These are phyloP conservation scores for Anthostomella pinea DNA, from an alignment of 2,329 filamentous ascomycete genomes.

Conservation along the genomic window DNA sequence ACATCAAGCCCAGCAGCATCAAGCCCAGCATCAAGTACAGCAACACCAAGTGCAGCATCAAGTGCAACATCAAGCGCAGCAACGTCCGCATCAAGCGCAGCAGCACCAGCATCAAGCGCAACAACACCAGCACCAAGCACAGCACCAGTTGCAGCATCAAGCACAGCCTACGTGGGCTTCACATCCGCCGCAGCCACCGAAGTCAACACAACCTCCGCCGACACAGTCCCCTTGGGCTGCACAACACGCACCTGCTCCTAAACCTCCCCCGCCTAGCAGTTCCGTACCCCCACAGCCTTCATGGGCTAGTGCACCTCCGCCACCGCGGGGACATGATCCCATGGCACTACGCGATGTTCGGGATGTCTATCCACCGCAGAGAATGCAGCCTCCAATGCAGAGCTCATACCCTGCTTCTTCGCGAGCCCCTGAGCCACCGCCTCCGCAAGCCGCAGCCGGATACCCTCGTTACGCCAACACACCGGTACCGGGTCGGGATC, in stretches of 20 bases:
- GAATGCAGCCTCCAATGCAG: conserved; percentile 31
- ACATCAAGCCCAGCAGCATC: conserved; percentile 29
- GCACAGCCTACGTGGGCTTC: conserved; percentile 35
- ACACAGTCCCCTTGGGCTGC: conserved; percentile 38
- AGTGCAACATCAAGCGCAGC: conserved; percentile 18
- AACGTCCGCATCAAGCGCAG: conserved; percentile 29
- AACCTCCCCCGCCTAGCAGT: conserved; percentile 33
- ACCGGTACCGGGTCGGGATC: conserved; percentile 37
- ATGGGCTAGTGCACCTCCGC: conserved; percentile 32
- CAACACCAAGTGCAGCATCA: conserved; percentile 5
- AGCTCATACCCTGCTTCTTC: conserved; percentile 37
- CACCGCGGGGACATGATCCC: conserved; percentile 30
- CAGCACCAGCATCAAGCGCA: conserved; percentile 25
- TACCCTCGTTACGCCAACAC: conserved; percentile 45
- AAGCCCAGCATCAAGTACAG: conserved; percentile 25
- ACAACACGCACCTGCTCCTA: conserved; percentile 37
- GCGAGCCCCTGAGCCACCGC: conserved; percentile 41
- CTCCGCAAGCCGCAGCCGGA: conserved; percentile 36
- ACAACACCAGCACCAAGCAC: conserved; percentile 20
- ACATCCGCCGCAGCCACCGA: conserved; percentile 35
- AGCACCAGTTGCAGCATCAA: conserved; percentile 24
- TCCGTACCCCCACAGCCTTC: conserved; percentile 34
- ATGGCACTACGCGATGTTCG: conserved; percentile 29
- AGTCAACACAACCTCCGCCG: conserved; percentile 33
- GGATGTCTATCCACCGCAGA: conserved; percentile 25